Conservation (phyloP, 768 basidiomycete genomes). For the Suillus hirtellus region DNA sequence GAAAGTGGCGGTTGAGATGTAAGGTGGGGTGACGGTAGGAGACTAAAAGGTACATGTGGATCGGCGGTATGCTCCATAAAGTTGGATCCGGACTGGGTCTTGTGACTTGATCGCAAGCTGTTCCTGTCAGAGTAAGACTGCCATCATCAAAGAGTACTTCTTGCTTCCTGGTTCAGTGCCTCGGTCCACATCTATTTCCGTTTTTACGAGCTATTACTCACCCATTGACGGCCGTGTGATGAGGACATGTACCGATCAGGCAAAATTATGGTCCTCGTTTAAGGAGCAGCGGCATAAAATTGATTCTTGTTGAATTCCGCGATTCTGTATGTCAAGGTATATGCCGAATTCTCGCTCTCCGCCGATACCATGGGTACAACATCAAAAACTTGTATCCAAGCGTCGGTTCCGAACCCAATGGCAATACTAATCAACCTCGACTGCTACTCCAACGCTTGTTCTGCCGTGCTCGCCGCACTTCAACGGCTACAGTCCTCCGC, state of each 20-base stretch:
- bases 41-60: slow-evolving; percentile 6
- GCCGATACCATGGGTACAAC: not conserved
- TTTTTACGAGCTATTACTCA: not conserved
- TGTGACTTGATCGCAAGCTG: not conserved
- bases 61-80: not conserved
- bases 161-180: not conserved
- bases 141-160: not conserved
- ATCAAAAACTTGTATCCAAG: not conserved
- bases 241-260: not conserved
- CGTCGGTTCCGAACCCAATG: not conserved
- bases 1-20: not conserved
- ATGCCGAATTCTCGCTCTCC: not conserved
- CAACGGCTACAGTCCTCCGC: not conserved
- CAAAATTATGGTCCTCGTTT: not conserved
- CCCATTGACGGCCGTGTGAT: slow-evolving; percentile 9
- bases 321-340: not conserved
- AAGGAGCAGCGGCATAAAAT: not conserved
- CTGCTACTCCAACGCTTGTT: not conserved
- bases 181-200: not conserved
- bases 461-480: not conserved
- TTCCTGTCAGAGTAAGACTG: not conserved
- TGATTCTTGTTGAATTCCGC: not conserved
- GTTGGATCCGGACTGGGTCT: not conserved
- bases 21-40: not conserved
- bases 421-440: not conserved